Evolutionary conservation across 345 rosid species (phyloP), one percentile per base, ranked within the genome.

Genomic region (Reutealis trisperma): DNA sequence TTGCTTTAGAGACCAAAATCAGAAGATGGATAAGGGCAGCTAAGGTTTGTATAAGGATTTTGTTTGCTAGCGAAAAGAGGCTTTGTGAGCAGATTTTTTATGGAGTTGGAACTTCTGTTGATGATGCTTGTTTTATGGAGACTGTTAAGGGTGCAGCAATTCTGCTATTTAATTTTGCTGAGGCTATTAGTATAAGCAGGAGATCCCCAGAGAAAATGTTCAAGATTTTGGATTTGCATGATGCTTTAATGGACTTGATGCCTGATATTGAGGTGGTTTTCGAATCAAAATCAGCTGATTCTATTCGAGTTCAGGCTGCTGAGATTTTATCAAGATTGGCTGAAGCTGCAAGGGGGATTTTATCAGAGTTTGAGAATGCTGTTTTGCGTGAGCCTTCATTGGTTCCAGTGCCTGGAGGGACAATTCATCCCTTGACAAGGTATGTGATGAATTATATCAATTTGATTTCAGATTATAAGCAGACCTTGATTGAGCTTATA

Each of bases 371-470:
- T 54, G 99, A 95, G 82, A 90, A 79, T 67, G 94, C 97, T 0
- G 89, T 95, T 30, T 83, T 93, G 72, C 84, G 86, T 42, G 99
- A 95, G 68, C 97, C 99, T 4, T 90, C 97, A 0, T 79, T 58
- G 21, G 92, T 90, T 62, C 90, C 92, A 2, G 93, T 93, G 30
- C 97, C 97, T 16, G 99, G 97, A 16, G 99, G 98, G 22, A 93
- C 97, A 0, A 87, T 95, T 73, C 99, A 95, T 83, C 99, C 99
- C 4, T 81, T 95, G 81, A 95, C 99, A 7, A 88, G 99, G 90
- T 95, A 95, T 80, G 97, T 93, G 74, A 95, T 95, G 99, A 95
- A 95, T 71, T 95, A 95, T 74, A 89, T 90, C 71, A 93, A 93
- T 78, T 88, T 91, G 88, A 93, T 93, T 73, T 89, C 98, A 45